Percentiles rank a stretch among this genome's conserved stretches.
Evolutionary conservation across 805 yeast genomes (phyloP).

Genomic region (Zygoascus flipseniorum): DNA sequence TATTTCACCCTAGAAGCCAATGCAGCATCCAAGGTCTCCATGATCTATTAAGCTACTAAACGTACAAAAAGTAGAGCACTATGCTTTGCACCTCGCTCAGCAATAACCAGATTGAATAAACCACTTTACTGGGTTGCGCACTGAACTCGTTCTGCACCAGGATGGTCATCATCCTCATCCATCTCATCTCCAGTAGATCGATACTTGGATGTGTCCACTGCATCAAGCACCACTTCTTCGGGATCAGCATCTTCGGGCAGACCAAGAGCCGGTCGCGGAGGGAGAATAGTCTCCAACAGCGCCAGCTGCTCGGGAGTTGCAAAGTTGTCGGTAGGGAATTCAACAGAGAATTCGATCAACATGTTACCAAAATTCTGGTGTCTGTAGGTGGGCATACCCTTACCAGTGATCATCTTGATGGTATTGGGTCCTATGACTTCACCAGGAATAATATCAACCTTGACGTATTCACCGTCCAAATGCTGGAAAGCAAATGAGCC

Average conservation of each 20-base stretch:
- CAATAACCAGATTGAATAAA: background rate
- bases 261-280: conserved; percentile 51
- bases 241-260: conserved; percentile 68
- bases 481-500: conserved; percentile 86
- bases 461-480: conserved; percentile 84
- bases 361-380: conserved; percentile 84
- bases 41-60: background rate
- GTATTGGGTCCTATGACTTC: conserved; percentile 84
- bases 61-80: background rate
- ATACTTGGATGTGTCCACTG: conserved; percentile 54
- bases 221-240: conserved; percentile 71
- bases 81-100: background rate
- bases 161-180: conserved; percentile 45
- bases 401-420: conserved; percentile 73
- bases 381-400: conserved; percentile 96
- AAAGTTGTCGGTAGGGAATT: conserved; percentile 75
- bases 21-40: too few species aligned
- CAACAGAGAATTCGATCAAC: conserved; percentile 75
- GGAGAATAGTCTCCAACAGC: conserved; percentile 66
- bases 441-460: conserved; percentile 78
- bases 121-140: conserved; percentile 79
- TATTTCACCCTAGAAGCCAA: too few species aligned
- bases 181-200: conserved; percentile 32
- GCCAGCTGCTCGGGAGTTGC: conserved; percentile 62
- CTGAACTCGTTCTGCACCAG: conserved; percentile 70